Conservation (phyloP, 1,284 basidiomycete genomes). For the Leccinum insolens region DNA sequence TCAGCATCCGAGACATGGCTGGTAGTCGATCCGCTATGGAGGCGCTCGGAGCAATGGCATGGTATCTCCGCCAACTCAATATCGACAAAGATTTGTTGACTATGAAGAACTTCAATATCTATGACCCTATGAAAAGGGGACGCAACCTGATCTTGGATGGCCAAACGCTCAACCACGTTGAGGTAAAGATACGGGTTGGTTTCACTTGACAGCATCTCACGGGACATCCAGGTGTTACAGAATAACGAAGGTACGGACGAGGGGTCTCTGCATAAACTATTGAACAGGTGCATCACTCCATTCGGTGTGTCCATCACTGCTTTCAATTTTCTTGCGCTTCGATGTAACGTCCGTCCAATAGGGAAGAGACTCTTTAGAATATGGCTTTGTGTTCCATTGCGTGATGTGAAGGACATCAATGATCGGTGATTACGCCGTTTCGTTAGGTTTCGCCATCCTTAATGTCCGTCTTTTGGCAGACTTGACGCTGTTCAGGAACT, state of each 20-base stretch:
- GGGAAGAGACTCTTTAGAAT: slow-evolving; percentile 92
- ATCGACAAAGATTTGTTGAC: slow-evolving; percentile 92
- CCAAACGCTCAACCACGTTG: slow-evolving; percentile 91
- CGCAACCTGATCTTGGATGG: slow-evolving; percentile 88
- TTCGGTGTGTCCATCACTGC: slow-evolving; percentile 61
- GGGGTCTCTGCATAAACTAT: slow-evolving; percentile 81
- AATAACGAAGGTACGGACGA: slow-evolving; percentile 93
- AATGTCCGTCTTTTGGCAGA: slow-evolving; percentile 43
- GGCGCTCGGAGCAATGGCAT: slow-evolving; percentile 88
- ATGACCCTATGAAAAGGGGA: slow-evolving; percentile 90
- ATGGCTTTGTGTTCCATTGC: slow-evolving; percentile 91
- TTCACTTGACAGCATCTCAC: slow-evolving; percentile 16
- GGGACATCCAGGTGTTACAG: slow-evolving; percentile 65
- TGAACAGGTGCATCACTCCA: slow-evolving; percentile 87
- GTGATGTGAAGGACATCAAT: slow-evolving; percentile 82
- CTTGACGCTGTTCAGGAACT: slow-evolving; percentile 93
- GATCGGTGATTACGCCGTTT: slow-evolving; percentile 57
- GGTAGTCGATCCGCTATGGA: slow-evolving; percentile 72
- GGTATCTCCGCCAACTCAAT: slow-evolving; percentile 91
- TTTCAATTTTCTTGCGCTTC: slow-evolving; percentile 11
- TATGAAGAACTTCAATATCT: slow-evolving; percentile 95
- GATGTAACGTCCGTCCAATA: slow-evolving; percentile 32
- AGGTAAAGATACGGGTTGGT: slow-evolving; percentile 51
- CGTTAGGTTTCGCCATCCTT: slow-evolving; percentile 12
- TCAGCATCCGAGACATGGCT: slow-evolving; percentile 74